phyloP scores from a whole-genome alignment of 2,329 filamentous ascomycete genomes.

The Colletotrichum eremochloae region DNA sequence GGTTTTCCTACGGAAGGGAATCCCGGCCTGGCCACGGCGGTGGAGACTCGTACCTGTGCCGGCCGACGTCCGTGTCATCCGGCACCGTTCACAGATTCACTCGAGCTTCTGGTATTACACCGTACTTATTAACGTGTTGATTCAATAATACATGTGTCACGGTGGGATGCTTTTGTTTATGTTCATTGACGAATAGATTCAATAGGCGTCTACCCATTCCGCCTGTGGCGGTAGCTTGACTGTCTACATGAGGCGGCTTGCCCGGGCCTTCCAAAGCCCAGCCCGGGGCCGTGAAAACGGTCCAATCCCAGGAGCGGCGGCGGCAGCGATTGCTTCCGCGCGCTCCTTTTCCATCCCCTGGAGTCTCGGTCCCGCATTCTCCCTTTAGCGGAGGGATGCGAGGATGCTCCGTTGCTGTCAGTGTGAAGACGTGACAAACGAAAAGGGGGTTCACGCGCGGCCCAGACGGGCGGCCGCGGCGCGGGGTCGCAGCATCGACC shows the following conservation, averaged over 20 bases:
- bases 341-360: slow-evolving; percentile 37
- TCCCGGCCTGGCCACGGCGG: neutral
- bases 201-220: slow-evolving; percentile 62
- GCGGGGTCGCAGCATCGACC: slow-evolving; percentile 69
- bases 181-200: slow-evolving; percentile 62
- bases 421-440: slow-evolving; percentile 41
- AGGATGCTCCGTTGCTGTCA: slow-evolving; percentile 39
- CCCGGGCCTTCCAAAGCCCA: slow-evolving; percentile 48
- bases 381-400: slow-evolving; percentile 22
- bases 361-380: slow-evolving; percentile 38
- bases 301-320: slow-evolving; percentile 33
- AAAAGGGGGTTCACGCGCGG: slow-evolving; percentile 39
- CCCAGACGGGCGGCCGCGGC: slow-evolving; percentile 46
- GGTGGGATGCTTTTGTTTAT: neutral
- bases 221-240: slow-evolving; percentile 41
- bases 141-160: neutral
- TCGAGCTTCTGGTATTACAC: neutral
- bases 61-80: neutral
- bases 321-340: neutral
- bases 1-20: neutral
- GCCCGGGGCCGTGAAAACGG: slow-evolving; percentile 45
- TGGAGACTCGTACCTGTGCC: neutral
- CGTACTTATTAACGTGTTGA: neutral
- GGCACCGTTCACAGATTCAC: no score
- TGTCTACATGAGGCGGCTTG: slow-evolving; percentile 51